These are phyloP conservation scores for Fusarium chlamydosporum DNA, from an alignment of 2,329 filamentous ascomycete genomes.

Conservation along the genomic window DNA sequence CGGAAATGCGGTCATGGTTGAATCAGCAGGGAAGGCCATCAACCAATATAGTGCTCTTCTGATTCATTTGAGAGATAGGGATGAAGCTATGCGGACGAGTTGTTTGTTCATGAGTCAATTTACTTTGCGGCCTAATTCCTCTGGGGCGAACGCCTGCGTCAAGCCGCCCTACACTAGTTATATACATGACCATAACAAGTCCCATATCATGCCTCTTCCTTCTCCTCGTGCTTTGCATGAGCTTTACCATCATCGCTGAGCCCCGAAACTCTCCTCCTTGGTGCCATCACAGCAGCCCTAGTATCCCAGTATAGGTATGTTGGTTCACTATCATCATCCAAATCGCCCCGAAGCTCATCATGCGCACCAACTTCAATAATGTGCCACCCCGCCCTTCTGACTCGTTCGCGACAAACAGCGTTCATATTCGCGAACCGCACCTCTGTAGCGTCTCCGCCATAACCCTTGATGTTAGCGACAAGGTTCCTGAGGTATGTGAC, in stretches of 20 bases:
- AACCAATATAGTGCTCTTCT: too few species aligned
- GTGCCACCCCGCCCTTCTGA: constrained; percentile 58
- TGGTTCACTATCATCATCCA: constrained; percentile 2
- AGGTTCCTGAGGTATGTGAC: constrained; percentile 64
- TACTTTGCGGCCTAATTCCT: too few species aligned
- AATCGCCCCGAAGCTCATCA: constrained; percentile 16
- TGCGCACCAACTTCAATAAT: constrained; percentile 32
- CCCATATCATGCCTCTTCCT: constrained; percentile 11
- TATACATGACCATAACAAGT: too few species aligned
- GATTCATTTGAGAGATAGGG: too few species aligned
- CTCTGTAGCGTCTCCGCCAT: constrained; percentile 62
- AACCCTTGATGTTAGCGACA: constrained; percentile 63
- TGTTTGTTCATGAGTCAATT: too few species aligned
- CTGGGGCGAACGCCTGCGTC: too few species aligned
- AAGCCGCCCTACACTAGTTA: too few species aligned
- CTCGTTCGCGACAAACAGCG: constrained; percentile 58
- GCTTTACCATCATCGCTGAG: constrained; percentile 36
- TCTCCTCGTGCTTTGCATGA: constrained; percentile 36
- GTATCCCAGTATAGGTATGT: constrained; percentile 40
- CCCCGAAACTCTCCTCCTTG: constrained; percentile 34
- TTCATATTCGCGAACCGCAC: constrained; percentile 65
- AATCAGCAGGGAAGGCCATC: too few species aligned
- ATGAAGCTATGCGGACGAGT: too few species aligned
- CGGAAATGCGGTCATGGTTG: too few species aligned
- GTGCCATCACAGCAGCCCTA: constrained; percentile 33